phyloP scores from a whole-genome alignment of 305 asterid species.

The Fraxinus angustifolia region DNA sequence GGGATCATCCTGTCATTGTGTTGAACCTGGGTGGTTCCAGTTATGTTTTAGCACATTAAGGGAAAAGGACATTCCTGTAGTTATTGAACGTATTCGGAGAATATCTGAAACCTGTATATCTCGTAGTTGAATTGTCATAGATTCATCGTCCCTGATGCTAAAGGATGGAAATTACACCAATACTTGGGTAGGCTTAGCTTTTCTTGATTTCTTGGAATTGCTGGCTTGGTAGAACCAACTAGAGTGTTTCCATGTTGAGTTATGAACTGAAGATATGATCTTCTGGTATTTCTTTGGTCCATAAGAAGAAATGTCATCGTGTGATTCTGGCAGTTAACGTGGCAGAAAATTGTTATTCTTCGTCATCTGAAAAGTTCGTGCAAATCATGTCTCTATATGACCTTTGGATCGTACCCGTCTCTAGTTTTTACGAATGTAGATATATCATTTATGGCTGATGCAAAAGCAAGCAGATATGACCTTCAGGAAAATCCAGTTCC shows the following conservation, averaged over 20 bases:
- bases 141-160: background rate
- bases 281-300: background rate
- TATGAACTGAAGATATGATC: background rate
- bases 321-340: background rate
- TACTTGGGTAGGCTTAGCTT: background rate
- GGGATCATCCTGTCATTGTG: slow-evolving; percentile 54
- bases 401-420: background rate
- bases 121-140: slow-evolving; percentile 22
- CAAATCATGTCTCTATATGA: background rate
- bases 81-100: slow-evolving; percentile 41
- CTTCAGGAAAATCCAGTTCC: background rate
- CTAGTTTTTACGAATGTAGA: background rate
- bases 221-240: background rate
- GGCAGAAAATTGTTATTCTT: background rate
- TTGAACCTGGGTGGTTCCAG: slow-evolving; percentile 62
- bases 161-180: background rate
- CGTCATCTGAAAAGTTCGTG: background rate
- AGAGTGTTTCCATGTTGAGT: background rate
- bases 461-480: background rate
- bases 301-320: background rate
- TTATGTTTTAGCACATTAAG: slow-evolving; percentile 39
- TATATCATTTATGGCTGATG: background rate
- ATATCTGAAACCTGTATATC: slow-evolving; percentile 40
- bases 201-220: background rate
- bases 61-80: slow-evolving; percentile 38